Percentiles rank a stretch among this genome's conserved stretches.
Evolutionary conservation across 192 early-diverging fungal genomes (phyloP).

Genomic region (Entomortierella parvispora): DNA sequence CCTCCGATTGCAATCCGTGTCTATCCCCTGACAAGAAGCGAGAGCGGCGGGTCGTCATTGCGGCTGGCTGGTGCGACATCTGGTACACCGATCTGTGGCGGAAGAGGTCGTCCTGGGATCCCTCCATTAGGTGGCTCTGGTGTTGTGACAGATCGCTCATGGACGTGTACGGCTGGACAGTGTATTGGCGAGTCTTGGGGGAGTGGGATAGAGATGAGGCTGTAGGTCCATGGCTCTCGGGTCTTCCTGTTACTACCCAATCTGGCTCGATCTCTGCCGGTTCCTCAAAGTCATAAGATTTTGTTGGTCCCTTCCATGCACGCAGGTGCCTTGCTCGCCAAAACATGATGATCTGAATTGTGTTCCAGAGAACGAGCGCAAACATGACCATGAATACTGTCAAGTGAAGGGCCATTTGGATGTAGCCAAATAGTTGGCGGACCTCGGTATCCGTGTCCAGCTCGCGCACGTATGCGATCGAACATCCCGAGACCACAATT

Average conservation of each 20-base stretch:
- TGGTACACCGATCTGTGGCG: conserved; percentile 8
- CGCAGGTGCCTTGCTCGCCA: conserved; percentile 26
- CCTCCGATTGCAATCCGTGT: conserved; percentile 8
- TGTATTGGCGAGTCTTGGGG: conserved; percentile 27
- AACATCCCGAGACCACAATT: conserved; percentile 49
- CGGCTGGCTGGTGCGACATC: conserved; percentile 15
- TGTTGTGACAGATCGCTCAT: neutral
- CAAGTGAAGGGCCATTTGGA: conserved; percentile 56
- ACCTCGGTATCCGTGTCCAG: conserved; percentile 4
- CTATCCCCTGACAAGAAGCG: conserved; percentile 17
- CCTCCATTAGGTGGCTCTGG: neutral
- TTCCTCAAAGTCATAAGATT: conserved; percentile 24
- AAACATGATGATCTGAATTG: conserved; percentile 40
- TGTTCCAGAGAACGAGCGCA: conserved; percentile 43
- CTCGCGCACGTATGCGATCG: conserved; percentile 49
- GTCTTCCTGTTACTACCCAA: conserved; percentile 25
- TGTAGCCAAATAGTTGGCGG: conserved; percentile 56
- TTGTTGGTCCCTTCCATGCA: conserved; percentile 26
- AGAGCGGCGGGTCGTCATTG: conserved; percentile 5
- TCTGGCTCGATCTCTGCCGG: conserved; percentile 1
- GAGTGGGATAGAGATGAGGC: neutral
- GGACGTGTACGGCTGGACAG: conserved; percentile 43
- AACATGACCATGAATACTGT: conserved; percentile 53
- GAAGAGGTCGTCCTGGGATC: conserved; percentile 6
- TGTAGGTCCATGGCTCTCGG: conserved; percentile 1